phyloP scores from a whole-genome alignment of 1,284 basidiomycete species.

The Tylopilus orsonianus region DNA sequence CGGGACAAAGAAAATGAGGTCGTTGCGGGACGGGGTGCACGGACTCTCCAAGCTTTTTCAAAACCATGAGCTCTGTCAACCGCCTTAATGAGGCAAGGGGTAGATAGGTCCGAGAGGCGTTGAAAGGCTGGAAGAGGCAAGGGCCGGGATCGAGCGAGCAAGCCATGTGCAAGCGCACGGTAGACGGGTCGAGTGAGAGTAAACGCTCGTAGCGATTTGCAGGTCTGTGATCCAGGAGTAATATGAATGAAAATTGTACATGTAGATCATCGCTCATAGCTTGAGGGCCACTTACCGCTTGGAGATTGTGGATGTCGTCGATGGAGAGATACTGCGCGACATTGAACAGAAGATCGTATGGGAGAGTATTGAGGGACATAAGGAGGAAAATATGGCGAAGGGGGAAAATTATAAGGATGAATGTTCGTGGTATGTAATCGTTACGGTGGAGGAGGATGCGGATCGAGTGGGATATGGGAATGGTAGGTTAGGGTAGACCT shows the following conservation, averaged over 20 bases:
- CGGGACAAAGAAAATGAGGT: slow-evolving; percentile 30
- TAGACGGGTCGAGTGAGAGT: slow-evolving; percentile 64
- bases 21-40: slow-evolving; percentile 50
- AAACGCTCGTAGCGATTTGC: slow-evolving; percentile 57
- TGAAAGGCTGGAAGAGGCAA: slow-evolving; percentile 68
- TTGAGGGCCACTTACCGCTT: slow-evolving; percentile 47
- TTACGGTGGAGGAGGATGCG: slow-evolving; percentile 1
- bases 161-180: slow-evolving; percentile 56
- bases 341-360: slow-evolving; percentile 69
- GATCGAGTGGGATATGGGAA: slow-evolving; percentile 21
- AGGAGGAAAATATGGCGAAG: not conserved
- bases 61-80: slow-evolving; percentile 61
- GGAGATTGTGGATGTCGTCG: slow-evolving; percentile 55
- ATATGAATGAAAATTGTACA: slow-evolving; percentile 1
- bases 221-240: slow-evolving; percentile 44
- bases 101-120: slow-evolving; percentile 59
- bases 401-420: not conserved
- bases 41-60: slow-evolving; percentile 60
- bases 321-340: slow-evolving; percentile 60
- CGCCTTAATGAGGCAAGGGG: slow-evolving; percentile 54
- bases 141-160: slow-evolving; percentile 63
- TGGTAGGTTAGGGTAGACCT: slow-evolving; percentile 4
- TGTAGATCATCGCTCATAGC: not conserved
- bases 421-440: slow-evolving; percentile 8
- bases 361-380: slow-evolving; percentile 48